phyloP scores from a whole-genome alignment of 2,329 filamentous ascomycete genomes.

The Arthrobotrys megalospora region DNA sequence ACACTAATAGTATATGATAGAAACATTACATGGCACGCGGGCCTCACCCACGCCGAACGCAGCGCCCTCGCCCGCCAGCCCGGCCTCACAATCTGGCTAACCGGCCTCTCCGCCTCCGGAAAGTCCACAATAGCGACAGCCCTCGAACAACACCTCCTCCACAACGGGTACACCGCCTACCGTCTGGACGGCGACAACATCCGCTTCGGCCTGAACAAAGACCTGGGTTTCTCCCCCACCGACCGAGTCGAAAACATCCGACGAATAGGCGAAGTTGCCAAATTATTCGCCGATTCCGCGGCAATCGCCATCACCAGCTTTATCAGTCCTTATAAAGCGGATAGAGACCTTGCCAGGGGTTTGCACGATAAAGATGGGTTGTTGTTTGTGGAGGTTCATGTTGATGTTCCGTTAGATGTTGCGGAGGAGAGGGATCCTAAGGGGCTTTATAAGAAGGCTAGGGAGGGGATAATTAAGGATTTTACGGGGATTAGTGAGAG shows the following conservation, averaged over 20 bases:
- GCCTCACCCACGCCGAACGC: slow-evolving; percentile 83
- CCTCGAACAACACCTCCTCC: slow-evolving; percentile 95
- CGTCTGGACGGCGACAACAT: slow-evolving; percentile 96
- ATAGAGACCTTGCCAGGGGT: slow-evolving; percentile 84
- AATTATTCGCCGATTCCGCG: slow-evolving; percentile 92
- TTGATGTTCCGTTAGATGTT: slow-evolving; percentile 91
- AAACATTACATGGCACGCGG: slow-evolving; percentile 92
- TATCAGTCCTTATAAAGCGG: slow-evolving; percentile 93
- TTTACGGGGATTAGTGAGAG: slow-evolving; percentile 87
- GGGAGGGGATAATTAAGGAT: slow-evolving; percentile 93
- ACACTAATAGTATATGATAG: slow-evolving; percentile 68
- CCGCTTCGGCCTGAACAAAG: slow-evolving; percentile 97
- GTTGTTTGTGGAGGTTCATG: slow-evolving; percentile 92
- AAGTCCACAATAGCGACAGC: slow-evolving; percentile 98
- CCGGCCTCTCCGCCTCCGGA: slow-evolving; percentile 93
- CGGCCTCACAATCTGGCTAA: slow-evolving; percentile 98
- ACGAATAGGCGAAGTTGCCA: slow-evolving; percentile 90
- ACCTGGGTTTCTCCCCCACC: slow-evolving; percentile 92
- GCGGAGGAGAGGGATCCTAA: slow-evolving; percentile 97
- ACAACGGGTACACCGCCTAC: slow-evolving; percentile 86
- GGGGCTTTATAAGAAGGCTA: slow-evolving; percentile 96
- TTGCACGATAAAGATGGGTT: slow-evolving; percentile 80
- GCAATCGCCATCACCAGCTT: slow-evolving; percentile 94
- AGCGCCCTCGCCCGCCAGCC: slow-evolving; percentile 82
- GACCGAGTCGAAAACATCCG: slow-evolving; percentile 99